Evolutionary conservation across 169 alveolate species (phyloP), one percentile per base, ranked within the genome.

Genomic region (Plasmodium inui): DNA sequence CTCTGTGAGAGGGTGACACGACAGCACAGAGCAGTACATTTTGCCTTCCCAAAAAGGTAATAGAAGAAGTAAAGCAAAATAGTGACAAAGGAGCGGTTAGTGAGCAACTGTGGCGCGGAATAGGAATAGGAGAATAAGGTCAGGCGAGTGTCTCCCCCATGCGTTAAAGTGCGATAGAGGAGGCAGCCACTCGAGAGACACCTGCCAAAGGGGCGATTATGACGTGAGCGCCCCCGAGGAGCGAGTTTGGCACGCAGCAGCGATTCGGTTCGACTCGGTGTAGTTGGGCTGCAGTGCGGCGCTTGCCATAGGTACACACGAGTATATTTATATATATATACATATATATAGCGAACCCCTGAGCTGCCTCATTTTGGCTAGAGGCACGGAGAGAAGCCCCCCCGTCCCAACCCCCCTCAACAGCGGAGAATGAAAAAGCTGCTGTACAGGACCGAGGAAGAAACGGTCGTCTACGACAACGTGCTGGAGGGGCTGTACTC

Each of bases 401-500:
- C 19, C 57, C 57, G 22, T 50, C 61, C 5, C 19, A 50, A 50
- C 57, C 57, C n/a, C 30, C 41, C 4, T 41, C 34, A 41, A 26
- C 22, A 12, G 55, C 32, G 17, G 57, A 84, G 46, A 50, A 86
- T 86, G 93, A 86, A 37, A 78, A 86, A 86, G 53, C 71, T 86
- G 37, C 46, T 86, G 9, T 76, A 86, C 44, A 74, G 85, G 70
- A 74, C 86, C 3, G 85, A 76, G 67, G 93, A 86, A 76, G 93
- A 86, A 55, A 86, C 84, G 22, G 93, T 86, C 22, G 93, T 86
- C 4, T 86, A 86, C 80, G 93, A 86, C 46, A 86, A 86, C 30
- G 93, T 86, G 71, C 19, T 86, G 67, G 93, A 86, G 37, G 93
- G 93, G 28, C 10, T 86, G n/a, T 86, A 86, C 80, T 74, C 84